Base-by-base conservation (phyloP, 345 rosid species). In the Citrus reticulata region DNA sequence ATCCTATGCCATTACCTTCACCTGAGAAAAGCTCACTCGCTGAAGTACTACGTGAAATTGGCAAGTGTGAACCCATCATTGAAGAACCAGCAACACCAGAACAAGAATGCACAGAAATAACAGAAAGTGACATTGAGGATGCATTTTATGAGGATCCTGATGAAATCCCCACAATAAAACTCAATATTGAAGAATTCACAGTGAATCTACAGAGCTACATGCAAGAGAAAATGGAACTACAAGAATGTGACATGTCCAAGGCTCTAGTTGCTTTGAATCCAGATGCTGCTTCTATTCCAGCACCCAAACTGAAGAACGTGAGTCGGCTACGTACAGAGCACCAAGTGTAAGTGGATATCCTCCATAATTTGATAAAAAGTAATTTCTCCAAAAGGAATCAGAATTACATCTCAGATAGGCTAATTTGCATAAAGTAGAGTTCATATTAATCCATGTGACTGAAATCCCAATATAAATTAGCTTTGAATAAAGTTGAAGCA, bases 241-340 rank as follows among this genome's bases (percentile, higher is more conserved):
- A 88, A 82, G 98, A 89, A 78, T 87, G 82, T 73, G 96, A 89
- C 84, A 85, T 92, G 87, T 90, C 97, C 67, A 87, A 84, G 84
- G 99, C 98, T 62, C 89, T 95, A 79, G 97, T 95, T 76, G 91
- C 96, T 91, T 85, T 95, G 87, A 77, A 83, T 86, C 82, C 92
- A 34, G 77, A 88, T 66, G 87, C 83, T 65, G 87, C 98, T 74
- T 87, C 88, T 49, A 86, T 93, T 69, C 98, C 98, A 60, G 78
- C 88, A 42, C 90, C 90, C 34, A 92, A 90, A 85, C 84, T 95
- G 77, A 95, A 95, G 88, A 91, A 89, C 78, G 84, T 92, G 60
- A 89, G 93, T 80, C 89, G 93, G 70, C 88, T 95, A 78, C 88
- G 98, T 68, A 95, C 99, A 76, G 99, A 95, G 87, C 98, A 95